Percentiles rank a stretch among this genome's conserved stretches.
Evolutionary conservation across 1,139 yeast species (phyloP).

Genomic region (Suhomyces yuchorum): DNA sequence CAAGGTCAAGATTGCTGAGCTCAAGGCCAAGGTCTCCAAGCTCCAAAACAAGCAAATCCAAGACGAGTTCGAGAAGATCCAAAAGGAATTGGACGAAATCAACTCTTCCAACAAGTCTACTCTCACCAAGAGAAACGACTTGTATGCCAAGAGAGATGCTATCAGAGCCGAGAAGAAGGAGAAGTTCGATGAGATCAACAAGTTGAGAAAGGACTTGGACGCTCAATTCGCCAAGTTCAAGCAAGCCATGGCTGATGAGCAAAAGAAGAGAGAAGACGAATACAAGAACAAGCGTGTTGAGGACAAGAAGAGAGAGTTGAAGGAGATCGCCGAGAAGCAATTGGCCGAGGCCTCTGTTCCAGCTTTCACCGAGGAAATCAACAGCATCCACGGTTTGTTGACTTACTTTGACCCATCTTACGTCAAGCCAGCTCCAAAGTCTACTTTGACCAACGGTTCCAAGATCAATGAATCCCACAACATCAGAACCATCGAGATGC

Average conservation of each 20-base stretch:
- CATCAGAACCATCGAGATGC: slow-evolving; percentile 58
- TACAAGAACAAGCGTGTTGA: slow-evolving; percentile 54
- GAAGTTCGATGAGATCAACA: slow-evolving; percentile 62
- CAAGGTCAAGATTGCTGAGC: slow-evolving; percentile 71
- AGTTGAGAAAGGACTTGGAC: slow-evolving; percentile 67
- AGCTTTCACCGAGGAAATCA: slow-evolving; percentile 78
- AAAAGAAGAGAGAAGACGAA: slow-evolving; percentile 71
- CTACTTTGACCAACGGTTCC: slow-evolving; percentile 33
- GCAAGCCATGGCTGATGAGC: slow-evolving; percentile 67
- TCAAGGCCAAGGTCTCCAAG: slow-evolving; percentile 67
- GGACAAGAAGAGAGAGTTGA: slow-evolving; percentile 62
- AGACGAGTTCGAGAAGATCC: slow-evolving; percentile 60
- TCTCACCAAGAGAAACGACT: slow-evolving; percentile 64
- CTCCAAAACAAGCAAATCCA: slow-evolving; percentile 67
- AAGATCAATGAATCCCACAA: slow-evolving; percentile 27
- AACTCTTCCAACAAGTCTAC: slow-evolving; percentile 62
- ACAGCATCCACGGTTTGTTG: slow-evolving; percentile 71
- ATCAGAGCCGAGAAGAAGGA: slow-evolving; percentile 72
- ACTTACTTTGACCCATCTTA: slow-evolving; percentile 76
- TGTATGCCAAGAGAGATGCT: slow-evolving; percentile 67
- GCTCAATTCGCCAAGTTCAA: slow-evolving; percentile 72
- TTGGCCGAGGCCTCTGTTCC: slow-evolving; percentile 75
- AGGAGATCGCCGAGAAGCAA: slow-evolving; percentile 66
- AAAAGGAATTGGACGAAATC: slow-evolving; percentile 62
- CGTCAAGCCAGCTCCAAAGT: slow-evolving; percentile 56